phyloP scores from a whole-genome alignment of 2,329 filamentous ascomycete genomes.

The Hypomyces rosellus region DNA sequence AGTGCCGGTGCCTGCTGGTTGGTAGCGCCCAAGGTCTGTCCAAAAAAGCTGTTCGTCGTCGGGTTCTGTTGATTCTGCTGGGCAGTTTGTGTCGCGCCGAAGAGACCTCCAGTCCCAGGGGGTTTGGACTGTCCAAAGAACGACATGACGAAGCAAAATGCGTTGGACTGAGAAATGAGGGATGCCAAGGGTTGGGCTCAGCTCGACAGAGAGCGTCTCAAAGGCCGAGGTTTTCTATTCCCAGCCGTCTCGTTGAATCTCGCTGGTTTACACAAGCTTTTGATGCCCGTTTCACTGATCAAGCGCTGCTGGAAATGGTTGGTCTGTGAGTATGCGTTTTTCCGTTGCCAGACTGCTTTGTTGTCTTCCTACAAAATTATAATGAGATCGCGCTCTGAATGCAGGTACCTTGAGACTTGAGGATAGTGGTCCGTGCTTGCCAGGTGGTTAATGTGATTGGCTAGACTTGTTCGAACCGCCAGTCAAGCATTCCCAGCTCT shows the following conservation, averaged over 20 bases:
- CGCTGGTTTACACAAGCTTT: background rate
- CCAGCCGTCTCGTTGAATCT: background rate
- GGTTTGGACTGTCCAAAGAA: slow-evolving; percentile 37
- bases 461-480: no score
- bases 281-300: background rate
- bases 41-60: slow-evolving; percentile 20
- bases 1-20: slow-evolving; percentile 33
- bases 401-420: background rate
- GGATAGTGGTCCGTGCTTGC: no score
- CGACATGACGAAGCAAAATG: slow-evolving; percentile 21
- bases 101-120: slow-evolving; percentile 26
- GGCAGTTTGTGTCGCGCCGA: slow-evolving; percentile 32
- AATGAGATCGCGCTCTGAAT: slow-evolving; percentile 9
- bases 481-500: no score
- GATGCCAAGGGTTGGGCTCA: slow-evolving; percentile 11
- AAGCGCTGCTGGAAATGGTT: no score
- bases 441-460: no score
- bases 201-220: slow-evolving; percentile 9
- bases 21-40: slow-evolving; percentile 21
- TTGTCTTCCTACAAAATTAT: slow-evolving; percentile 13
- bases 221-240: background rate
- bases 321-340: no score
- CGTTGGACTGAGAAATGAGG: background rate
- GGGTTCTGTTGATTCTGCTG: slow-evolving; percentile 25
- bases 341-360: slow-evolving; percentile 8